Evolutionary conservation across 2,329 filamentous ascomycete species (phyloP), one percentile per base, ranked within the genome.

Genomic region (Trichoderma afroharzianum): DNA sequence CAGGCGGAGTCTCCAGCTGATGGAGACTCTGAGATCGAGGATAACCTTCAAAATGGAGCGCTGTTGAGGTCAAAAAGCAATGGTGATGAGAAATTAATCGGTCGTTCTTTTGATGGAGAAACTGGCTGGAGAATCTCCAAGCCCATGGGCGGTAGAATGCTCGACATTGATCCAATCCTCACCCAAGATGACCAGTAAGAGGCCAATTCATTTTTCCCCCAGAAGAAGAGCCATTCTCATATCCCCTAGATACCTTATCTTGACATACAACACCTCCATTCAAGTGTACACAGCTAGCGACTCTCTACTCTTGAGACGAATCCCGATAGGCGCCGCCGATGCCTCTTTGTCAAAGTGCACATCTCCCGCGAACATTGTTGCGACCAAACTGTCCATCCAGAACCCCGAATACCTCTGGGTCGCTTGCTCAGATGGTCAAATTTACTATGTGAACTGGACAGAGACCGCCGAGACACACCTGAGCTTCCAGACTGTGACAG

Each of bases 241-340:
- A 47, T 71, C 12, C 43, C 18, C 21, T 57, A 94, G 93, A 78
- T 87, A 91, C 81, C 80, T 98, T 50, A 90, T 98, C 71, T 80
- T 97, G 70, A 88, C 91, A 36, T 93, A 93, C 77, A 88, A 90
- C 72, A 91, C 88, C 32, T 91, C 91, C 11, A 85, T 98, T 68
- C 92, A 94, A 79, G 87, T 97, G 30, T 97, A 96, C 81, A 92
- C 93, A 2, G 89, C 93, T 33, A 85, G 88, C 74, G 94, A 94
- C 69, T 98, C 96, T 2, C 88, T 97, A 63, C 88, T 97, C 26
- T 85, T 93, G 59, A 90, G 93, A 75, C 89, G 90, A 70, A 91
- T 98, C 63, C 83, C 87, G 14, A 83, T 91, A 74, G 78, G 74
- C 71, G 76, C 75, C 39, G 72, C 77, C 47, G 79, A 80, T 62